A percentile compares a stretch with the other conserved stretches of the same genome.
phyloP scores from a whole-genome alignment of 768 basidiomycete species.

The Steccherinum ochraceum region DNA sequence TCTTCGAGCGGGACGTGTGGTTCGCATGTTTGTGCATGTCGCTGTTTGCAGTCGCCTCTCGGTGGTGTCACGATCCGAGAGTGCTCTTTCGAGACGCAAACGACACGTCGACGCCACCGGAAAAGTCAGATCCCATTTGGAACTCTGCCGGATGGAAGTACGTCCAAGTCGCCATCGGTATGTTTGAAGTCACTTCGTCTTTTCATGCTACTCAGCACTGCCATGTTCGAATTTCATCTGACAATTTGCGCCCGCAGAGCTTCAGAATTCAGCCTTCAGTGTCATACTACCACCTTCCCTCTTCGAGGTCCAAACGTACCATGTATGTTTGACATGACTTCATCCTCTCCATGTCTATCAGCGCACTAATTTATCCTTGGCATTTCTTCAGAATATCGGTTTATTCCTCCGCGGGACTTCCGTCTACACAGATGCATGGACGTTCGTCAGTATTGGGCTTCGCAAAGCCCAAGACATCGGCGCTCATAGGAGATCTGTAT shows the following conservation, averaged over 20 bases:
- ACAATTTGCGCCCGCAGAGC: no score
- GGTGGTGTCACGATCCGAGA: slow-evolving; percentile 47
- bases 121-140: background rate
- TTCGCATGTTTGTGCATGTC: slow-evolving; percentile 40
- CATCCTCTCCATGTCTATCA: no score
- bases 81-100: slow-evolving; percentile 25
- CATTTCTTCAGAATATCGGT: slow-evolving; percentile 7
- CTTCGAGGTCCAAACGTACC: slow-evolving; percentile 3
- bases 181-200: no score
- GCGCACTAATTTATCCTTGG: no score
- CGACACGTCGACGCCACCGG: background rate
- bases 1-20: slow-evolving; percentile 34
- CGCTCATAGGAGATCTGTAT: slow-evolving; percentile 61
- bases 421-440: slow-evolving; percentile 8
- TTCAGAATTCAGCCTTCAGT: background rate
- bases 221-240: no score
- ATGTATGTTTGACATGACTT: background rate
- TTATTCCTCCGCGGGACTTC: slow-evolving; percentile 6
- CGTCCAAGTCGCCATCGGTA: background rate
- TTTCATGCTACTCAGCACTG: no score
- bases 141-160: slow-evolving; percentile 38
- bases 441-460: slow-evolving; percentile 37
- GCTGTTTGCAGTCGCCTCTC: slow-evolving; percentile 43
- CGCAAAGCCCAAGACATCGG: slow-evolving; percentile 60
- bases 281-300: slow-evolving; percentile 1